These are phyloP conservation scores for Boletus pseudo-olivaceus DNA, from an alignment of 768 basidiomycete genomes.

Conservation along the genomic window DNA sequence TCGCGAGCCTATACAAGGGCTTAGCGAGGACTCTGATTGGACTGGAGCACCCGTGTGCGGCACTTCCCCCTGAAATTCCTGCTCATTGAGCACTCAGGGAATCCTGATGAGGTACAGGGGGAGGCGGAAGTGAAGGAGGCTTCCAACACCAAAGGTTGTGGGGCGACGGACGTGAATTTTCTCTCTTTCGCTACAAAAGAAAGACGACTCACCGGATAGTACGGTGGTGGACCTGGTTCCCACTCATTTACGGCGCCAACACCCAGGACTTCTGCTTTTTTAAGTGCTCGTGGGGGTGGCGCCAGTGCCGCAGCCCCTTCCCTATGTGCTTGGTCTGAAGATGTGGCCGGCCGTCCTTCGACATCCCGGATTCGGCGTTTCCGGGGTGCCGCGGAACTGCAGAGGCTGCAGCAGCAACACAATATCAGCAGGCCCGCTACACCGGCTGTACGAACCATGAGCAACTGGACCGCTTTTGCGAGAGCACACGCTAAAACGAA, in stretches of 20 bases:
- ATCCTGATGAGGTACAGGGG: neutral
- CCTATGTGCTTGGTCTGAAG: neutral
- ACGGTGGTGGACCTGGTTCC: conserved; percentile 4
- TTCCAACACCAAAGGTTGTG: neutral
- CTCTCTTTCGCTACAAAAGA: too few species aligned
- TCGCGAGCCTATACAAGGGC: too few species aligned
- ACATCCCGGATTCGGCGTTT: neutral
- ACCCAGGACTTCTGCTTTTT: neutral
- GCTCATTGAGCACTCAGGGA: too few species aligned
- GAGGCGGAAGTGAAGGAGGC: neutral
- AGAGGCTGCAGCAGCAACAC: neutral
- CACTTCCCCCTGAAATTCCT: too few species aligned
- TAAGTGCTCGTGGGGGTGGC: neutral
- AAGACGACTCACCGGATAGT: conserved; percentile 4
- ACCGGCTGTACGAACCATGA: neutral
- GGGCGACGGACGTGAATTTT: neutral
- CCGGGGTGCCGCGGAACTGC: neutral
- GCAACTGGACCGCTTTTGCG: neutral
- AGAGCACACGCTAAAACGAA: neutral
- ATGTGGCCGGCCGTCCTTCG: neutral
- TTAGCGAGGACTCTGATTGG: too few species aligned
- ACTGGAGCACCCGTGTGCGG: too few species aligned
- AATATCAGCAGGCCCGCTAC: neutral
- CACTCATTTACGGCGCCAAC: neutral
- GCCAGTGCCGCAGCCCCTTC: neutral